Conservation (phyloP, 2,329 filamentous ascomycete species). For the Trichoderma sp. region DNA sequence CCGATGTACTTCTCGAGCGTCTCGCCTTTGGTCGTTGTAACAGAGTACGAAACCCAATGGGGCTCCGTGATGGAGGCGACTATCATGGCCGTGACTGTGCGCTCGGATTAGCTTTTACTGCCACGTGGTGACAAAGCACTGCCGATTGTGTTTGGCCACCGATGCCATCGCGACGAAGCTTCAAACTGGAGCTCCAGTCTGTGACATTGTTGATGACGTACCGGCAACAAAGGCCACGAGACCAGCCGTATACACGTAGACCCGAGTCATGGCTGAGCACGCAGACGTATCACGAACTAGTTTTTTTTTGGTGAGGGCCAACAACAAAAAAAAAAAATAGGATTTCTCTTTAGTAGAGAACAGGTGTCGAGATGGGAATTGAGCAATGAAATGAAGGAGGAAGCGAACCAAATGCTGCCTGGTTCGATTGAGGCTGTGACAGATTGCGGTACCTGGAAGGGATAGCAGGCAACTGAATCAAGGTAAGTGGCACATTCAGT, state of each 20-base stretch:
- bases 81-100: slow-evolving; percentile 65
- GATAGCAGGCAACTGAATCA: slow-evolving; percentile 1
- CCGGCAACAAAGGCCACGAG: slow-evolving; percentile 43
- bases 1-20: slow-evolving; percentile 63
- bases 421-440: slow-evolving; percentile 8
- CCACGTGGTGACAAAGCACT: neutral
- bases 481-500: neutral
- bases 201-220: slow-evolving; percentile 31
- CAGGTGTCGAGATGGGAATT: slow-evolving; percentile 8
- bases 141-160: neutral
- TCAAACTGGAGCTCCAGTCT: neutral
- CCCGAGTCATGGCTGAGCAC: slow-evolving; percentile 40
- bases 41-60: slow-evolving; percentile 66
- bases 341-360: neutral
- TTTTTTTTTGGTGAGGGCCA: neutral
- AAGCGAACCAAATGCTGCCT: neutral
- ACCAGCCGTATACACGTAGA: slow-evolving; percentile 42
- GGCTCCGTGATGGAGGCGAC: slow-evolving; percentile 66
- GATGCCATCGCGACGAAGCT: neutral
- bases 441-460: neutral
- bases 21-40: slow-evolving; percentile 46
- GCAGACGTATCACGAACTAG: neutral
- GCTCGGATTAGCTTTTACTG: neutral
- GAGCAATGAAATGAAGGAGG: slow-evolving; percentile 8
- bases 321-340: neutral